Evolutionary conservation across 306 rosid genomes (phyloP).

Genomic region (Fragaria ananassa): DNA sequence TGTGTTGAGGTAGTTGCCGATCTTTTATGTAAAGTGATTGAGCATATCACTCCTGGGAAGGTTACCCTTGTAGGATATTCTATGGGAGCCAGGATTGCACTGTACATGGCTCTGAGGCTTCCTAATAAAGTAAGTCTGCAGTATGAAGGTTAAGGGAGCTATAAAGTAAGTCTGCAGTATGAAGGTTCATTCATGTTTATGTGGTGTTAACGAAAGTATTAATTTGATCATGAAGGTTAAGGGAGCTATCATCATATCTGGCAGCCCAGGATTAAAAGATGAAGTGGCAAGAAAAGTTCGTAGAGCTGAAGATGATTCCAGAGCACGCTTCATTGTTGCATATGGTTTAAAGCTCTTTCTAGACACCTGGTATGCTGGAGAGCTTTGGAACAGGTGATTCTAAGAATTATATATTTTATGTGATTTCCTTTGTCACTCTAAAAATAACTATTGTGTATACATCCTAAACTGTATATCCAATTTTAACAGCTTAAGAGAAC

Average conservation of each 20-base stretch:
- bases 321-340: slow-evolving; percentile 50
- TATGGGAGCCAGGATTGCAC: slow-evolving; percentile 90
- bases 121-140: slow-evolving; percentile 47
- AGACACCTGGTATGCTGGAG: slow-evolving; percentile 77
- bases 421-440: background rate
- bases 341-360: slow-evolving; percentile 71
- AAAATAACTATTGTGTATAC: background rate
- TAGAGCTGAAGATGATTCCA: slow-evolving; percentile 75
- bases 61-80: slow-evolving; percentile 84
- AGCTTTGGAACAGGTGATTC: slow-evolving; percentile 72
- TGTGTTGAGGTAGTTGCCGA: slow-evolving; percentile 63
- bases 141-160: background rate
- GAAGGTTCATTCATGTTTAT: background rate
- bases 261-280: slow-evolving; percentile 87
- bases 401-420: slow-evolving; percentile 24
- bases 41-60: slow-evolving; percentile 50
- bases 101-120: slow-evolving; percentile 74
- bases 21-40: slow-evolving; percentile 44
- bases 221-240: slow-evolving; percentile 51
- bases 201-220: slow-evolving; percentile 19
- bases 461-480: background rate
- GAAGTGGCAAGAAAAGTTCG: slow-evolving; percentile 62
- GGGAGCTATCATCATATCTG: slow-evolving; percentile 78
- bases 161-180: slow-evolving; percentile 45
- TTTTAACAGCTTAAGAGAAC: slow-evolving; percentile 71